Evolutionary conservation across 257 asterid species (phyloP).

Genomic region (Echium plantagineum): DNA sequence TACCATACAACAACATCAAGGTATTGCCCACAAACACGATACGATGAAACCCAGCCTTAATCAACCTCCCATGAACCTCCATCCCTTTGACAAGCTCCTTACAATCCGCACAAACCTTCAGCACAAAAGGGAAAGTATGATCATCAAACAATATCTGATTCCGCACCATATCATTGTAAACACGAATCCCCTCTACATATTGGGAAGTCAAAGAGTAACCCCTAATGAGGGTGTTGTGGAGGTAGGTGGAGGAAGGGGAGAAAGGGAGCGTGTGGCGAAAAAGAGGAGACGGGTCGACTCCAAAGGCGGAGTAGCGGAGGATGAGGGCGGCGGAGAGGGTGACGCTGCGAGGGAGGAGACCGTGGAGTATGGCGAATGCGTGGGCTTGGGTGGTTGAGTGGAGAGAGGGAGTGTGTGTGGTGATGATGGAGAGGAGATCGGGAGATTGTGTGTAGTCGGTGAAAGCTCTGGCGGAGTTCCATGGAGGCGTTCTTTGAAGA

Average conservation of each 20-base stretch:
- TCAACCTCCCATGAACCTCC: slow-evolving; percentile 52
- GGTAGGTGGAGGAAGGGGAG: slow-evolving; percentile 51
- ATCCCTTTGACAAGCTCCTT: slow-evolving; percentile 31
- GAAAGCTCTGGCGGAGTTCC: too few species aligned
- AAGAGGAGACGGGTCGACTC: slow-evolving; percentile 17
- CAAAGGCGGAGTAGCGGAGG: slow-evolving; percentile 49
- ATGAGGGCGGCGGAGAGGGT: slow-evolving; percentile 55
- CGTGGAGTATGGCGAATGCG: slow-evolving; percentile 37
- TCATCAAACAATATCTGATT: slow-evolving; percentile 38
- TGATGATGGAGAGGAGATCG: slow-evolving; percentile 31
- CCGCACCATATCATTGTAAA: slow-evolving; percentile 42
- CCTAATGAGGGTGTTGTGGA: slow-evolving; percentile 55
- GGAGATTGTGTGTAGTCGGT: slow-evolving; percentile 6
- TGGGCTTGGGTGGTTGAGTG: slow-evolving; percentile 48
- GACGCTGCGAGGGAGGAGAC: slow-evolving; percentile 48
- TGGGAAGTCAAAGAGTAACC: slow-evolving; percentile 23
- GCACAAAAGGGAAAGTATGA: slow-evolving; percentile 59
- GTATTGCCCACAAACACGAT: slow-evolving; percentile 61
- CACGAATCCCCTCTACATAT: slow-evolving; percentile 17
- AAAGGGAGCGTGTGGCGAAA: slow-evolving; percentile 28
- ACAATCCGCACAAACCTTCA: slow-evolving; percentile 55
- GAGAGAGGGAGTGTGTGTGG: slow-evolving; percentile 24
- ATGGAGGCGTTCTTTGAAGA: too few species aligned
- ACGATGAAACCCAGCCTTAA: slow-evolving; percentile 39
- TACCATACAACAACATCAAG: slow-evolving; percentile 46